Evolutionary conservation across 257 asterid genomes (phyloP), one percentile per base, ranked within the genome.

Genomic region (Paulownia fortunei): DNA sequence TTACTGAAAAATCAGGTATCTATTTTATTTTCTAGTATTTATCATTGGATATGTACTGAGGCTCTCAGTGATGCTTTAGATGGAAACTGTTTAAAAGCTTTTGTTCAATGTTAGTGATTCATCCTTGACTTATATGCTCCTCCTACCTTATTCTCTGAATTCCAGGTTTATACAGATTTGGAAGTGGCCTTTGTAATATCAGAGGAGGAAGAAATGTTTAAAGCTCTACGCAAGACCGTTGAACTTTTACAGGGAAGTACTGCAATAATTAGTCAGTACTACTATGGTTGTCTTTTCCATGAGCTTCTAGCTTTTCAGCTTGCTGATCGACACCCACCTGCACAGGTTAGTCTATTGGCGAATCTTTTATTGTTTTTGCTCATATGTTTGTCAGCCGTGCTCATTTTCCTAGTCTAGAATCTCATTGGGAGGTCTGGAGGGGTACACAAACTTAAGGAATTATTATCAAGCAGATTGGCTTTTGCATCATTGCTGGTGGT

Each of bases 261-360:
- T 77, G 88, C 98, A 44, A 84, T 96, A 54, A 90, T 93, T 64
- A 96, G 98, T 88, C 99, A 96, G 86, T 96, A 86, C 76, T 96
- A 96, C 82, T 96, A 96, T 84, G 99, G 97, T 62, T 91, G 96
- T 83, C 94, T 94, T 80, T 90, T 94, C 84, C 93, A 92, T 2
- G 98, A 94, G 88, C 98, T 94, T 84, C 92, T 96, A 73, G 86
- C 95, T 79, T 96, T 96, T 84, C 98, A 96, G 86, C 98, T 96
- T 79, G 82, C 99, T 79, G 98, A 93, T 85, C 92, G 99, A 81
- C 99, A 80, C 76, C 96, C 96, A 60, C 89, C 89, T 54, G 26
- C 87, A 58, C 90, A 90, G 98, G 99, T 96, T 78, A 84, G 93
- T 76, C 49, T 44, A 32, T n/a, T 61, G 32, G 21, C 16, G 68